Evolutionary conservation across 2,329 filamentous ascomycete genomes (phyloP), one percentile per base, ranked within the genome.

Genomic region (Xylariaceae sp.): DNA sequence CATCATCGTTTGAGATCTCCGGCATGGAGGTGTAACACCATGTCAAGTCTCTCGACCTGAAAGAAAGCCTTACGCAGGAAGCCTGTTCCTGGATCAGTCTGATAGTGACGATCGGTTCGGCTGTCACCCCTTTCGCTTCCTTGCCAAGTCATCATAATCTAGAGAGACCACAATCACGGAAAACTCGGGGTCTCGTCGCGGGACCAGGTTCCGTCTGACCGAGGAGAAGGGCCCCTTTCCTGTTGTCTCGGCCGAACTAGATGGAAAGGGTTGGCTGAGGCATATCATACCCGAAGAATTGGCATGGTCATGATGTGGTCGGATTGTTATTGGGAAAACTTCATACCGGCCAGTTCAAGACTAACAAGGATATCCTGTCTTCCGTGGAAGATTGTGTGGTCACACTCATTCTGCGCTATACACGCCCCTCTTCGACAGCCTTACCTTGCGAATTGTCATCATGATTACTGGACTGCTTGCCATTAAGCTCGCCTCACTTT

Each of bases 241-340:
- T 0, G 47, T 75, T 11, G 66, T 62, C 8, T 76, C 8, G 12
- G 12, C 4, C 8, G 73, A 74, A 58, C 59, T 5, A 50, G 44
- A 3, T 76, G 74, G 74, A 70, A 68, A 51, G 57, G 59, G 2
- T 48, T 73, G 35, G 54, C 57, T 3, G 50, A 47, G 5, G 65
- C 70, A 49, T 19, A 19, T 19, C 19, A 53, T 64, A 19, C 50
- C 19, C 66, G 12, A 34, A 61, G 32, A 58, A 62, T 45, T 64
- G 62, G 62, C 56, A 69, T 68, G 58, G 59, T 62, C 2, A 44
- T 61, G 8, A 58, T 70, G 47, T 69, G 71, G 52, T 65, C 65
- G 31, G 67, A 73, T 12, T 75, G 72, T 59, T 65, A 64, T 57
- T 75, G 71, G 73, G 72, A 12, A 73, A 75, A 58, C 69, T 75